Evolutionary conservation across 2,329 filamentous ascomycete genomes (phyloP), one percentile per base, ranked within the genome.

Genomic region (Talaromyces sp.): DNA sequence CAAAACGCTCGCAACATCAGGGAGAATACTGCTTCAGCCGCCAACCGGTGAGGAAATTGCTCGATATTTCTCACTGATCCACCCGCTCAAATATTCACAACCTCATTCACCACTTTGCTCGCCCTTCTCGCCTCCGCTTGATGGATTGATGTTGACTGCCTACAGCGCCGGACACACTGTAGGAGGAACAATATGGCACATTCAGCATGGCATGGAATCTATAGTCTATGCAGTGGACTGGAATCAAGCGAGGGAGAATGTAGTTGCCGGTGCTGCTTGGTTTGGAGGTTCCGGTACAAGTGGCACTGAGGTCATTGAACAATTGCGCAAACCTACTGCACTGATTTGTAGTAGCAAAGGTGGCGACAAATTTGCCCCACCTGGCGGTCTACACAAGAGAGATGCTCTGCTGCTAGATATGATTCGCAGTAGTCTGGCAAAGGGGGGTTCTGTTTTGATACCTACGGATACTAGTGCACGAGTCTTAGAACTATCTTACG

Each of bases 151-250:
- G 2, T 91, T 99, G 69, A 99, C 95, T 0, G 95, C 95, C 0
- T 98, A 98, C 80, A 96, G 96, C 78, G 93, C 95, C 8, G 95
- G 95, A 68, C 94, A 97, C 75, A 97, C 94, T 0, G 85, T 98
- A 0, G 95, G 95, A 76, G 95, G 95, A 64, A 98, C 95, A 27
- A 97, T 99, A 81, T 99, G 95, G 95, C 94, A 98, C 73, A 93
- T 99, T 69, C 94, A 98, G 73, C 93, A 98, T 80, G 93, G 93
- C 0, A 85, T 97, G 74, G 95, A 99, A 76, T 97, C 93, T 0
- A 94, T 99, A 48, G 93, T 99, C 1, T 98, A 99, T 72, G 94
- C 95, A 0, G 92, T 97, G 19, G 94, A 98, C 74, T 99, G 95
- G 95, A 97, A 97, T 72, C 93, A 97, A 78, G 92, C 91, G n/a